A percentile compares a stretch with the other conserved stretches of the same genome.
Evolutionary conservation across 768 basidiomycete species (phyloP).

Genomic region (Terana coerulea): DNA sequence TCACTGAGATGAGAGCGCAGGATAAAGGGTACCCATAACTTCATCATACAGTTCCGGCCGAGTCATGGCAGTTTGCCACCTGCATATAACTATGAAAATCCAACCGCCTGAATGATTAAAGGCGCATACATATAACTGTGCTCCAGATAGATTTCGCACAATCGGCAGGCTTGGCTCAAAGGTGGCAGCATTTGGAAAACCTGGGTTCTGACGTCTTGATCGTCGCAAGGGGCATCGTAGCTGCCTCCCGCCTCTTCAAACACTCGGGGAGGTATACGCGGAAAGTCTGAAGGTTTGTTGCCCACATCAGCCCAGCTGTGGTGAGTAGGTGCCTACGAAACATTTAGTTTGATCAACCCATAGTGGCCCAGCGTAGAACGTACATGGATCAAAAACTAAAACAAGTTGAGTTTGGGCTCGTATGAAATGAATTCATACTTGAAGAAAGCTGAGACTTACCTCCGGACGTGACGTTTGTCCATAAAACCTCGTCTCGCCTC

Average conservation of each 20-base stretch:
- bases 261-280: constrained; percentile 39
- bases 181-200: constrained; percentile 50
- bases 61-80: constrained; percentile 52
- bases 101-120: too few relatives aligned
- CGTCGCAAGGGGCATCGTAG: constrained; percentile 21
- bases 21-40: constrained; percentile 51
- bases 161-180: constrained; percentile 51
- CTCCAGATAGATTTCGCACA: constrained; percentile 65
- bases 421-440: too few relatives aligned
- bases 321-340: constrained; percentile 23
- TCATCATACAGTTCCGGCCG: constrained; percentile 55
- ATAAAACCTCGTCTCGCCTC: too few relatives aligned
- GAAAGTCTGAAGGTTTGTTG: constrained; percentile 13
- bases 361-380: too few relatives aligned
- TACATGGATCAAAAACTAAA: too few relatives aligned
- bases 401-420: too few relatives aligned
- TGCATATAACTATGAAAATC: too few relatives aligned
- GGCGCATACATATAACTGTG: constrained; percentile 53
- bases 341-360: too few relatives aligned
- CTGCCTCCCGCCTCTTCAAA: constrained; percentile 33
- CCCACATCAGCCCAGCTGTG: not conserved
- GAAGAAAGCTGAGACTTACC: too few relatives aligned
- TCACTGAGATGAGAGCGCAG: constrained; percentile 38
- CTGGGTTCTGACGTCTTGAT: constrained; percentile 35
- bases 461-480: too few relatives aligned